Conservation (phyloP, 139 green algal species). For the Deuterostichococcus epilithicus region DNA sequence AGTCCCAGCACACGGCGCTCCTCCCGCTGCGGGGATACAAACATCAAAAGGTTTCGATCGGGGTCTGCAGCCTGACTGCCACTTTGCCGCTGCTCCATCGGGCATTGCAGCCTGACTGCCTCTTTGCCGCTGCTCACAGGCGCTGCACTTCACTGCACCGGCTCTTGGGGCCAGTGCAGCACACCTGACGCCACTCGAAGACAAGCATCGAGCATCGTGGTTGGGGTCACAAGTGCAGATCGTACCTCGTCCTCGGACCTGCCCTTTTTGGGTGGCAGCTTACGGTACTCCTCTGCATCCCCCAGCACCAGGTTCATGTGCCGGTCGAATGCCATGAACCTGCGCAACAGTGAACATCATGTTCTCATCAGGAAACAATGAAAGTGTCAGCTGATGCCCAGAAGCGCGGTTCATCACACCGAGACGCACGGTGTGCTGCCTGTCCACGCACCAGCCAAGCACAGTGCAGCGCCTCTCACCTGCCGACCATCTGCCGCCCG, state of each 20-base stretch:
- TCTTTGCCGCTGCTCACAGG: too few relatives aligned
- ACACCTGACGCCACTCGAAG: background rate
- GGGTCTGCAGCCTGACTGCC: too few relatives aligned
- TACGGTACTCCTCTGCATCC: constrained; percentile 94
- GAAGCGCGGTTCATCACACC: background rate
- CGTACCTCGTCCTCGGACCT: constrained; percentile 72
- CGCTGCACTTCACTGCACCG: too few relatives aligned
- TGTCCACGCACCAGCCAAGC: background rate
- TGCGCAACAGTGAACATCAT: constrained; percentile 21
- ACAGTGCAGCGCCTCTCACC: constrained; percentile 39
- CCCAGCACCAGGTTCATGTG: constrained; percentile 99
- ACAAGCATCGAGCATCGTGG: background rate
- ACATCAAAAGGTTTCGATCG: too few relatives aligned
- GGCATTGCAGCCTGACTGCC: too few relatives aligned
- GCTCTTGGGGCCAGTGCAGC: too few relatives aligned
- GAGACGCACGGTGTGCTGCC: background rate
- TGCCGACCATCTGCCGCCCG: constrained; percentile 87
- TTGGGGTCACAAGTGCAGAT: background rate
- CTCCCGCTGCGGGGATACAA: constrained; percentile 61
- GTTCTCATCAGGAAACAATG: background rate
- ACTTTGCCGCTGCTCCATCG: too few relatives aligned
- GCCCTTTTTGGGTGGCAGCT: constrained; percentile 92
- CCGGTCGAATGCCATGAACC: constrained; percentile 98
- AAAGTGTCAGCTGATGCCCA: background rate
- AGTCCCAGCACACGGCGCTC: constrained; percentile 91